Evolutionary conservation across 225 moss, liverwort and hornwort species (phyloP).

Genomic region (Climacium dendroides): DNA sequence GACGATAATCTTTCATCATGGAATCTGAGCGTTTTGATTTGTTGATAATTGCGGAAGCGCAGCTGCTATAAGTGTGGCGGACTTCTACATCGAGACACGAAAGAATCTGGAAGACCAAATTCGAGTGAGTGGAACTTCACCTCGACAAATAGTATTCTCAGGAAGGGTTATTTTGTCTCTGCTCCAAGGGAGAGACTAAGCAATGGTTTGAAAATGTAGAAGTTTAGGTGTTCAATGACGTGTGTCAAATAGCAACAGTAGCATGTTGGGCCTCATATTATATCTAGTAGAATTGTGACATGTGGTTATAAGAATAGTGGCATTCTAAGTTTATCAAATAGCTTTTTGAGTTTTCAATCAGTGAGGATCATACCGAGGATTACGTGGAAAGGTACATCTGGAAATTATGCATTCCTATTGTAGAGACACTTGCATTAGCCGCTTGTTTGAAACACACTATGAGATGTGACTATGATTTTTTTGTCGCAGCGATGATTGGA

Average conservation of each 20-base stretch:
- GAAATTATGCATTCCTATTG: background rate
- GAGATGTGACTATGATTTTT: background rate
- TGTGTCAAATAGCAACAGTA: background rate
- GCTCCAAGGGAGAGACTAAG: background rate
- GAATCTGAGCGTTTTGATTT: background rate
- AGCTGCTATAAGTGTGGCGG: constrained; percentile 58
- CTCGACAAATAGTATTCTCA: background rate
- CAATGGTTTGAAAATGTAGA: background rate
- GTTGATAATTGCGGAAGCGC: background rate
- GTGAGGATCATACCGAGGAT: background rate
- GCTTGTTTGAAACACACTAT: background rate
- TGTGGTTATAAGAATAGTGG: background rate
- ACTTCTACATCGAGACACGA: constrained; percentile 69
- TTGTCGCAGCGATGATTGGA: background rate
- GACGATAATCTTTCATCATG: background rate
- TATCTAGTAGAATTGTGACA: background rate
- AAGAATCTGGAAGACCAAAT: constrained; percentile 96
- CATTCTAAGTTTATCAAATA: background rate
- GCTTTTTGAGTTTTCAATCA: background rate
- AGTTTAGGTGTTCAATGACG: background rate
- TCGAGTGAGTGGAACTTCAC: constrained; percentile 38
- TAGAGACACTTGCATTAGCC: background rate
- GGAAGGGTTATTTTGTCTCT: background rate
- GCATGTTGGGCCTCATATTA: background rate
- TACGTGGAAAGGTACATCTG: background rate